Evolutionary conservation across 2,329 filamentous ascomycete genomes (phyloP).

Genomic region (Metarhizium rileyi): DNA sequence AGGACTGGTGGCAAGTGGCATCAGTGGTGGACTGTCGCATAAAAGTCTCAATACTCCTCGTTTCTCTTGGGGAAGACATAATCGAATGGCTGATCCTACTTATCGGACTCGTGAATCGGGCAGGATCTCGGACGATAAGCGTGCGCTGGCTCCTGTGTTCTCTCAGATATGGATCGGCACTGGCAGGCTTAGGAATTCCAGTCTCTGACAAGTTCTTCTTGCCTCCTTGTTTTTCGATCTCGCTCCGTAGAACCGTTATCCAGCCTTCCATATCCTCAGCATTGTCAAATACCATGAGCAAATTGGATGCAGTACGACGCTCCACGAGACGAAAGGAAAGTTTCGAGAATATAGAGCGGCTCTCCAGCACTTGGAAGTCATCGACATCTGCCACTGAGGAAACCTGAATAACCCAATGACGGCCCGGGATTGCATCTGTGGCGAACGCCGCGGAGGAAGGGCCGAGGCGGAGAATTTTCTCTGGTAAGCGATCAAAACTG

Average conservation of each 20-base stretch:
- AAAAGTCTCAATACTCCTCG: slow-evolving; percentile 8
- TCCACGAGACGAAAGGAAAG: slow-evolving; percentile 47
- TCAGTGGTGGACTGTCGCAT: slow-evolving; percentile 13
- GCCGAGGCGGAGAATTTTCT: slow-evolving; percentile 63
- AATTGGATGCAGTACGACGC: slow-evolving; percentile 48
- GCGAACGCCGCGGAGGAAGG: slow-evolving; percentile 71
- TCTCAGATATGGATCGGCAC: slow-evolving; percentile 22
- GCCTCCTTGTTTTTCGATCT: slow-evolving; percentile 62
- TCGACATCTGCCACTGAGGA: slow-evolving; percentile 55
- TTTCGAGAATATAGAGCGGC: slow-evolving; percentile 55
- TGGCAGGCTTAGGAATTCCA: slow-evolving; percentile 38
- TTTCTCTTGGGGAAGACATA: not conserved
- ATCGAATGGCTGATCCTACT: not conserved
- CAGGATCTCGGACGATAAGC: slow-evolving; percentile 36
- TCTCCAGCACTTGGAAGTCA: slow-evolving; percentile 37
- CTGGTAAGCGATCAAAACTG: slow-evolving; percentile 59
- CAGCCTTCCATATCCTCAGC: slow-evolving; percentile 69
- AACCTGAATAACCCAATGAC: slow-evolving; percentile 71
- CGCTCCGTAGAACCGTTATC: slow-evolving; percentile 57
- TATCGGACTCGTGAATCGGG: slow-evolving; percentile 25
- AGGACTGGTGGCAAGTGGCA: slow-evolving; percentile 28
- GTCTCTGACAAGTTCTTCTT: slow-evolving; percentile 53
- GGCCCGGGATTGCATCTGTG: slow-evolving; percentile 68
- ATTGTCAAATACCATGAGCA: slow-evolving; percentile 63
- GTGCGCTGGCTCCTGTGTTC: slow-evolving; percentile 35